Conservation (phyloP, 805 yeast genomes). For the Pichia membranifaciens region DNA sequence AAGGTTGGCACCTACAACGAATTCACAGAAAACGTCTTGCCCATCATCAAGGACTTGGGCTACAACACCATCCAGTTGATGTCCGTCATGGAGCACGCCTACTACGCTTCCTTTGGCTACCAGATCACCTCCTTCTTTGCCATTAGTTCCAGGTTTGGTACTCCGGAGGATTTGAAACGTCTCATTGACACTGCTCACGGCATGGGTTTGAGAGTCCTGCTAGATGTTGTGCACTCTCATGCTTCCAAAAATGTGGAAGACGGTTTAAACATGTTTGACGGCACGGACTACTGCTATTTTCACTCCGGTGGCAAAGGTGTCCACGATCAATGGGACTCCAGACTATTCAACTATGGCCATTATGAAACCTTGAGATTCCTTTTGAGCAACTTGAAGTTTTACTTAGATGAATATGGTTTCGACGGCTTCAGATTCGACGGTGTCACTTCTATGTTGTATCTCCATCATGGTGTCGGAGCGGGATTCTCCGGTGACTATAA, state of each 20-base stretch:
- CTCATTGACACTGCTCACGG: conserved; percentile 89
- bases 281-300: conserved; percentile 91
- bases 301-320: conserved; percentile 81
- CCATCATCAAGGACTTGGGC: conserved; percentile 79
- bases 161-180: conserved; percentile 91
- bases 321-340: conserved; percentile 95
- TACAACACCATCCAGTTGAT: conserved; percentile 90
- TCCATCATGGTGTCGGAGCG: conserved; percentile 86
- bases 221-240: conserved; percentile 94
- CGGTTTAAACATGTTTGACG: conserved; percentile 90
- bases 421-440: conserved; percentile 98
- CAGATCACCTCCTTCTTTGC: conserved; percentile 94
- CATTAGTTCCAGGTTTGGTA: conserved; percentile 80
- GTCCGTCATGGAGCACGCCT: conserved; percentile 99
- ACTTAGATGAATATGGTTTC: conserved; percentile 73
- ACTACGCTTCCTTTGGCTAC: conserved; percentile 97
- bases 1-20: conserved; percentile 79
- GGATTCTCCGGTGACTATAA: conserved; percentile 90
- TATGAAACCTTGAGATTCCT: conserved; percentile 88
- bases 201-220: conserved; percentile 74
- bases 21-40: conserved; percentile 73
- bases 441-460: conserved; percentile 86
- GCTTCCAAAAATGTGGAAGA: conserved; percentile 92
- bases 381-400: conserved; percentile 77
- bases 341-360: conserved; percentile 84